A percentile compares a stretch with the other conserved stretches of the same genome.
Conservation (phyloP, 2,329 filamentous ascomycete species). For the Triangularia setosa region DNA sequence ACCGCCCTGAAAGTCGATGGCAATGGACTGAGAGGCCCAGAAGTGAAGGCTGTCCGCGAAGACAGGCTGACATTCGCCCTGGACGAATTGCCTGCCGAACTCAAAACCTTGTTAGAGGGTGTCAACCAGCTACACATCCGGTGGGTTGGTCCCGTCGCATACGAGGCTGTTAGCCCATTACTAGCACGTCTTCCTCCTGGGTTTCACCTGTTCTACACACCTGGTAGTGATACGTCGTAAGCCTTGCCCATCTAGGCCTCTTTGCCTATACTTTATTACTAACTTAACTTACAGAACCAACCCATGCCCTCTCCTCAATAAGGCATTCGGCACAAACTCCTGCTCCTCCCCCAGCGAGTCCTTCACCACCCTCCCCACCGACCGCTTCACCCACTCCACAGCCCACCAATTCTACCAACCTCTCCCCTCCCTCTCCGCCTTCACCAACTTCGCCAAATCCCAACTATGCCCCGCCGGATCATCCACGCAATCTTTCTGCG, state of each 20-base stretch:
- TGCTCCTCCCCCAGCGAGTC: slow-evolving; percentile 45
- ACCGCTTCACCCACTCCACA: slow-evolving; percentile 58
- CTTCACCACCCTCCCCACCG: slow-evolving; percentile 56
- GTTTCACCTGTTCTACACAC: slow-evolving; percentile 75
- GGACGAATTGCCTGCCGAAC: slow-evolving; percentile 67
- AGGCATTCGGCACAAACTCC: slow-evolving; percentile 31
- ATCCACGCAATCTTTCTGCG: slow-evolving; percentile 46
- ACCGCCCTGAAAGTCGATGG: slow-evolving; percentile 55
- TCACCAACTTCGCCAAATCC: slow-evolving; percentile 51
- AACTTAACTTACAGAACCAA: slow-evolving; percentile 19
- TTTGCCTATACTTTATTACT: background rate
- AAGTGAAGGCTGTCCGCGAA: slow-evolving; percentile 67
- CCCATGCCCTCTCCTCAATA: slow-evolving; percentile 32
- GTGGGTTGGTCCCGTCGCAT: slow-evolving; percentile 63
- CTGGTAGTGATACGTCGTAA: slow-evolving; percentile 36
- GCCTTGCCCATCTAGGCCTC: slow-evolving; percentile 19
- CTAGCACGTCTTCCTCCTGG: slow-evolving; percentile 73
- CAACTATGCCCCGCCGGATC: slow-evolving; percentile 48
- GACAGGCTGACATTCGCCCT: slow-evolving; percentile 72
- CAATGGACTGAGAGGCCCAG: slow-evolving; percentile 51
- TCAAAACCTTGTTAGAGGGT: slow-evolving; percentile 58
- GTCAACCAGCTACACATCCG: slow-evolving; percentile 72
- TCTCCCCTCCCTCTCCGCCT: slow-evolving; percentile 51
- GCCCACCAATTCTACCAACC: slow-evolving; percentile 68
- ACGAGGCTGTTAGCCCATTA: slow-evolving; percentile 64